phyloP scores from a whole-genome alignment of 768 basidiomycete genomes.

The Cantharellus cinnabarinus region DNA sequence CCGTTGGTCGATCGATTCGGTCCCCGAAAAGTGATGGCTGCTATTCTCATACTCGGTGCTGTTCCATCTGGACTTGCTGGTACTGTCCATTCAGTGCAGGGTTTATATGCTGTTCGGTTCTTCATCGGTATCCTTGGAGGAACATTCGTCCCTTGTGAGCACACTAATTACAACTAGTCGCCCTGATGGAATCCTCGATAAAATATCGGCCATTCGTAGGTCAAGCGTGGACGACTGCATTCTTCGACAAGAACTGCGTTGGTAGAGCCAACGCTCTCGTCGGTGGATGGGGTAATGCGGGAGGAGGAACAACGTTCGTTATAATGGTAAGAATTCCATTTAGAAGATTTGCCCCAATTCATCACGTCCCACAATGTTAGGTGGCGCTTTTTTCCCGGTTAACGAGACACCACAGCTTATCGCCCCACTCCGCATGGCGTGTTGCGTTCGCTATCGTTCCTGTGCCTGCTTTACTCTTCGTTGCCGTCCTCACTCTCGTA shows the following conservation, averaged over 20 bases:
- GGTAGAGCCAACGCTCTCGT: slow-evolving; percentile 32
- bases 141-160: neutral
- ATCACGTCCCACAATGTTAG: neutral
- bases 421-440: slow-evolving; percentile 29
- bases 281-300: slow-evolving; percentile 33
- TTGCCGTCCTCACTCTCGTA: slow-evolving; percentile 22
- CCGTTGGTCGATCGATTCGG: slow-evolving; percentile 32
- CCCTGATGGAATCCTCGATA: slow-evolving; percentile 19
- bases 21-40: slow-evolving; percentile 35
- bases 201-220: slow-evolving; percentile 23
- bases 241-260: slow-evolving; percentile 33
- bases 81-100: slow-evolving; percentile 21
- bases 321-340: slow-evolving; percentile 34
- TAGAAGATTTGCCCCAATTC: too few relatives aligned
- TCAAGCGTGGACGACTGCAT: slow-evolving; percentile 38
- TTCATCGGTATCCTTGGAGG: neutral
- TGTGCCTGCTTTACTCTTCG: slow-evolving; percentile 28
- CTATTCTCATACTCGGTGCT: slow-evolving; percentile 30
- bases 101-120: slow-evolving; percentile 18
- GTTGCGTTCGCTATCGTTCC: slow-evolving; percentile 36
- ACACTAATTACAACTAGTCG: neutral
- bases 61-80: slow-evolving; percentile 37
- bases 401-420: slow-evolving; percentile 8
- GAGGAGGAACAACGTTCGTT: slow-evolving; percentile 27
- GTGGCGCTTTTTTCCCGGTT: slow-evolving; percentile 11